Conservation (phyloP, 371 early-diverging fungal species). For the Syncephalastrum contaminatum region DNA sequence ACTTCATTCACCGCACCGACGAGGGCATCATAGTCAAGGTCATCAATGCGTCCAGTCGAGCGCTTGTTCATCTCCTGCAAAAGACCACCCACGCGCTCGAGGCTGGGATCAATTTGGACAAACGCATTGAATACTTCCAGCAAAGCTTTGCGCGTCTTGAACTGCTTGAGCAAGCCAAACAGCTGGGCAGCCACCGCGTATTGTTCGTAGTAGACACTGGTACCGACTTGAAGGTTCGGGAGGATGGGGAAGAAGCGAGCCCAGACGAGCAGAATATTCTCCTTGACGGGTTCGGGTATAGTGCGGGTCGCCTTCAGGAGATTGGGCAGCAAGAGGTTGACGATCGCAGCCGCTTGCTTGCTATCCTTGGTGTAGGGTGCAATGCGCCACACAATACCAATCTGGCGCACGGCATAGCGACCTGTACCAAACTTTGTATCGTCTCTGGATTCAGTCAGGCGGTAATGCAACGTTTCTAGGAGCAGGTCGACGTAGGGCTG, state of each 20-base stretch:
- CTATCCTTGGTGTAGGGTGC: constrained; percentile 72
- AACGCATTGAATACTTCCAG: constrained; percentile 63
- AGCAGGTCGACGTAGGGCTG: constrained; percentile 63
- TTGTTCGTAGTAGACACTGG: constrained; percentile 52
- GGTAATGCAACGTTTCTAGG: constrained; percentile 61
- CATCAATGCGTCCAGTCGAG: constrained; percentile 75
- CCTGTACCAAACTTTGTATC: constrained; percentile 54
- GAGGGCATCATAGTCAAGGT: constrained; percentile 84
- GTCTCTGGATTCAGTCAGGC: constrained; percentile 52
- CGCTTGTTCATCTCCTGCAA: constrained; percentile 78
- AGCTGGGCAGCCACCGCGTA: constrained; percentile 58
- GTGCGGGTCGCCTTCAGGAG: constrained; percentile 66
- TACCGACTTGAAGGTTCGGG: constrained; percentile 47
- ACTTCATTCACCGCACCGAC: constrained; percentile 76
- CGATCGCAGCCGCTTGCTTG: constrained; percentile 63
- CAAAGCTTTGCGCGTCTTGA: constrained; percentile 63
- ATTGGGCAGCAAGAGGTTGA: constrained; percentile 83
- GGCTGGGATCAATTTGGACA: constrained; percentile 57
- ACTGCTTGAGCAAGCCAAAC: constrained; percentile 55
- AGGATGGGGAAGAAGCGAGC: constrained; percentile 62
- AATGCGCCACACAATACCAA: constrained; percentile 76
- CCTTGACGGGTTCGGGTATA: constrained; percentile 82
- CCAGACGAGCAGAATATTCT: constrained; percentile 80
- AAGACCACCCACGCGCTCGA: constrained; percentile 54
- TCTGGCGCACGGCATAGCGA: constrained; percentile 68